Base-by-base conservation (phyloP, 2,329 filamentous ascomycete species). In the Colletotrichum camelliae region DNA sequence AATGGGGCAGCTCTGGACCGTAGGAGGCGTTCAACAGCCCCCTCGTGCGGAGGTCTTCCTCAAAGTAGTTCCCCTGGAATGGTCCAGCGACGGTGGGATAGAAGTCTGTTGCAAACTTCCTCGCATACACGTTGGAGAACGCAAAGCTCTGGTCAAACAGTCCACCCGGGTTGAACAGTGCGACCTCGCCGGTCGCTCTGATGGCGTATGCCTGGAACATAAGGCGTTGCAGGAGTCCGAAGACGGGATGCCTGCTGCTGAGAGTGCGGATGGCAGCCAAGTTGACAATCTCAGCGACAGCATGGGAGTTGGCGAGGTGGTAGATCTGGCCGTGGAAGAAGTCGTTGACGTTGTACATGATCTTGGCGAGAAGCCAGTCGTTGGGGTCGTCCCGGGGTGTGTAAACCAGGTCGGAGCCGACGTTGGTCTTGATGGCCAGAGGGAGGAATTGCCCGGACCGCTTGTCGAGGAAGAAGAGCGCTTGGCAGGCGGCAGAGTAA, bases 291-390 rank as follows among this genome's bases (percentile, higher is more conserved):
- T 90, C 87, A 5, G 83, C 79, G 13, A 87, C 84, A 18, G 82
- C 84, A 76, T 89, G 88, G 0, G 85, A 85, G n/a, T 80, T 80
- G 2, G 84, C 84, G 2, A 89, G 80, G 76, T 89, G 87, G 72
- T 84, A 83, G 80, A 84, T 85, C 68, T 88, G 85, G 1, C 82
- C 81, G 73, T 86, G 83, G 80, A 86, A 89, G 43, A 89, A 82
- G 77, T 89, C 87, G 67, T 89, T 88, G 31, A 82, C 80, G 66
- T 88, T 88, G 78, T 87, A 88, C 78, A 87, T 83, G 58, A 89
- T 86, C 81, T 90, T 89, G 7, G 88, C 88, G 6, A 90, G 79
- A 7, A 88, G 79, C 88, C 88, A 90, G 79, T 90, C 88, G n/a
- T 84, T 83, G 5, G 79, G 29, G 1, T 77, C 67, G 73, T 90